phyloP scores from a whole-genome alignment of 1,139 yeast species.

The Protomyces inouyei region DNA sequence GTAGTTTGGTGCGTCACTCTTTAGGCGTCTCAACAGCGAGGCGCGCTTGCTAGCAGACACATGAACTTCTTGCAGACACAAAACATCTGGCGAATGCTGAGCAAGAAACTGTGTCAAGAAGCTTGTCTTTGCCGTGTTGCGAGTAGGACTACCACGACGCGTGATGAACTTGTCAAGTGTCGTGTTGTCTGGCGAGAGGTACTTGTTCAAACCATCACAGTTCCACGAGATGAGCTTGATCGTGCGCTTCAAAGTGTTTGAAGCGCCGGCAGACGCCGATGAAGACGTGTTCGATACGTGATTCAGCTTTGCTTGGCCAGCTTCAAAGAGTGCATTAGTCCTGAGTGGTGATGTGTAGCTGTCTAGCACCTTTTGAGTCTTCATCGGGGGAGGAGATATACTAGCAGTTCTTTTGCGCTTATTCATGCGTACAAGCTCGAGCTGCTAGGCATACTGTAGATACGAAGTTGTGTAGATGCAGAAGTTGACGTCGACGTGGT shows the following conservation, averaged over 20 bases:
- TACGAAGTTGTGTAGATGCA: background rate
- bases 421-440: background rate
- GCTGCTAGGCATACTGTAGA: background rate
- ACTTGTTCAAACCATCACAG: constrained; percentile 17
- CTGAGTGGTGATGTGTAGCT: background rate
- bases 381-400: background rate
- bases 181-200: background rate
- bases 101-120: background rate
- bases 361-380: background rate
- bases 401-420: background rate
- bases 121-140: background rate
- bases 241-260: background rate
- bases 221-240: constrained; percentile 23
- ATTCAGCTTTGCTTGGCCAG: background rate
- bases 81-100: constrained; percentile 8
- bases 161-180: constrained; percentile 10
- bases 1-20: constrained; percentile 9
- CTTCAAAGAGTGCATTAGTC: background rate
- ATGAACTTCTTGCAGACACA: constrained; percentile 21
- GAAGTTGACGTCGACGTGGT: background rate
- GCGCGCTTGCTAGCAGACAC: background rate
- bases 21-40: background rate
- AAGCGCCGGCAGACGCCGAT: background rate
- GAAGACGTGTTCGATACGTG: background rate
- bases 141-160: background rate